A percentile compares a stretch with the other conserved stretches of the same genome.
phyloP scores from a whole-genome alignment of 139 green algal genomes.

The Coelastrella sp. region DNA sequence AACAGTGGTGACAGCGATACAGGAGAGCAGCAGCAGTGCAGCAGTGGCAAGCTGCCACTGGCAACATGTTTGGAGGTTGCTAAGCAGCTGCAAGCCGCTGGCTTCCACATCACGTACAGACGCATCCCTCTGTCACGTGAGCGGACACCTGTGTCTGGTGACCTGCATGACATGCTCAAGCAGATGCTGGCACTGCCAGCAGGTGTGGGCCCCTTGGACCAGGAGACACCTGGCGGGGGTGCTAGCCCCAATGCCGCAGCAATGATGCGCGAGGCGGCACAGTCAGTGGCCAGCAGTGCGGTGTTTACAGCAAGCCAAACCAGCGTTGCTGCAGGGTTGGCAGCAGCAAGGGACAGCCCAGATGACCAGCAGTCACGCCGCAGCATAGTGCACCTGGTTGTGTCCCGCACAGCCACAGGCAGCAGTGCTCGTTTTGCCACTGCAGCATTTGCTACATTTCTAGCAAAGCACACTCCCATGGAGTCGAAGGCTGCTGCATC shows the following conservation, averaged over 20 bases:
- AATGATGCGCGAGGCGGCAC: slow-evolving; percentile 39
- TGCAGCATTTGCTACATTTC: slow-evolving; percentile 58
- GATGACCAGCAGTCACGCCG: background rate
- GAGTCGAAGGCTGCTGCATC: slow-evolving; percentile 38
- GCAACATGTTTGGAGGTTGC: slow-evolving; percentile 43
- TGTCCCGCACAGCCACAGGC: slow-evolving; percentile 81
- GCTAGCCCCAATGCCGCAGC: background rate
- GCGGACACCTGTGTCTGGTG: slow-evolving; percentile 81
- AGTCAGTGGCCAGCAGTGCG: background rate
- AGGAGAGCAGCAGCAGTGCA: too few relatives aligned
- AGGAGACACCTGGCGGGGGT: background rate
- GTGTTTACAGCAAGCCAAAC: background rate
- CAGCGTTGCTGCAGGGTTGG: background rate
- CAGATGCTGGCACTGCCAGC: slow-evolving; percentile 64
- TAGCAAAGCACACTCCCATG: slow-evolving; percentile 43
- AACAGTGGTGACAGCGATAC: slow-evolving; percentile 18
- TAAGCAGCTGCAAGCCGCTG: slow-evolving; percentile 66
- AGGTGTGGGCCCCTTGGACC: slow-evolving; percentile 12
- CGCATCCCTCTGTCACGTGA: slow-evolving; percentile 90
- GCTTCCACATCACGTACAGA: slow-evolving; percentile 79
- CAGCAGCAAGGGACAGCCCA: slow-evolving; percentile 37
- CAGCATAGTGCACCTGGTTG: slow-evolving; percentile 75
- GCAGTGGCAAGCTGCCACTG: background rate
- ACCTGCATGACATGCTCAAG: slow-evolving; percentile 81
- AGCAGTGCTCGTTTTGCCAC: slow-evolving; percentile 76